These are phyloP conservation scores for Trametes meyenii DNA, from an alignment of 768 basidiomycete species.

Conservation along the genomic window DNA sequence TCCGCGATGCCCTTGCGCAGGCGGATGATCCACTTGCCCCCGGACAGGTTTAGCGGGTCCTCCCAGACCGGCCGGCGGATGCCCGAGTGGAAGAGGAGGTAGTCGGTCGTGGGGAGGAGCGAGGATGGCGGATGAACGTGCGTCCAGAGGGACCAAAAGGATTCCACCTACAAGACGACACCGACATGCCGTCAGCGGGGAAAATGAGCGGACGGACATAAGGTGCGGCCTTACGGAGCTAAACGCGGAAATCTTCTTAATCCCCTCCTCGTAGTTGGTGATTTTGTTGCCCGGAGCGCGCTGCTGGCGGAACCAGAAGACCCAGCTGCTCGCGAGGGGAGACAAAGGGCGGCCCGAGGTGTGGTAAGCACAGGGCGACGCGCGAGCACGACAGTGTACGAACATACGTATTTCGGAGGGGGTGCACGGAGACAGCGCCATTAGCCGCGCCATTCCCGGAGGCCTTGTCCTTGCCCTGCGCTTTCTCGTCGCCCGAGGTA, in stretches of 20 bases:
- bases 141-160: slow-evolving; percentile 93
- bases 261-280: slow-evolving; percentile 91
- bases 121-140: slow-evolving; percentile 86
- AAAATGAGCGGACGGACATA: background rate
- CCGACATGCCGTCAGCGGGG: background rate
- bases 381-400: slow-evolving; percentile 41
- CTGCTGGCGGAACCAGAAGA: slow-evolving; percentile 92
- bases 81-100: slow-evolving; percentile 86
- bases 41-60: slow-evolving; percentile 82
- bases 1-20: slow-evolving; percentile 90
- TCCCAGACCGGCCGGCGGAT: slow-evolving; percentile 95
- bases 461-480: slow-evolving; percentile 45
- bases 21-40: slow-evolving; percentile 96
- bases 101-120: slow-evolving; percentile 89
- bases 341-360: background rate
- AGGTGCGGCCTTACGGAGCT: slow-evolving; percentile 62
- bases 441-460: slow-evolving; percentile 40
- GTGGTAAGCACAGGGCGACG: slow-evolving; percentile 25
- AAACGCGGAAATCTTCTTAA: slow-evolving; percentile 89
- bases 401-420: slow-evolving; percentile 89
- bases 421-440: slow-evolving; percentile 57
- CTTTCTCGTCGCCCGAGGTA: slow-evolving; percentile 44
- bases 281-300: slow-evolving; percentile 89
- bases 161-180: slow-evolving; percentile 67
- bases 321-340: slow-evolving; percentile 57